Conservation (phyloP, 139 green algal species). For the Coccomyxa sp. region DNA sequence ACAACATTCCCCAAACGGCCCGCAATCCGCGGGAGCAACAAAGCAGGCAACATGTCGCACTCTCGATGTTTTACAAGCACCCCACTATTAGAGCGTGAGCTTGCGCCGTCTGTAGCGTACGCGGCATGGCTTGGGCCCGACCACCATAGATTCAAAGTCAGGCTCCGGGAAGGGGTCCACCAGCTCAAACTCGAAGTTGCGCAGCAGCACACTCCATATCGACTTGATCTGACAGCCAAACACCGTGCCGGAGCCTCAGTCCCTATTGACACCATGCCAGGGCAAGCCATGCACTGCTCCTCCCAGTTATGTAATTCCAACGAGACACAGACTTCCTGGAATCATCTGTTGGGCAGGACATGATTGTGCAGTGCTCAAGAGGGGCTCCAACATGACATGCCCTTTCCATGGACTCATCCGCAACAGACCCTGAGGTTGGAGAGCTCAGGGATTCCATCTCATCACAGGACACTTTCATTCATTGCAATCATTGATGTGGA, state of each 20-base stretch:
- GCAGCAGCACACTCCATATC: constrained; percentile 89
- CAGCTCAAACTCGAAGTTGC: constrained; percentile 98
- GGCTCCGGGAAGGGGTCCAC: constrained; percentile 80
- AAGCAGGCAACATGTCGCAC: no score
- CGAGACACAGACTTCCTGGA: not conserved
- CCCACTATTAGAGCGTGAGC: constrained; percentile 3
- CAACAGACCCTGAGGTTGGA: not conserved
- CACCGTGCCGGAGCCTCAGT: no score
- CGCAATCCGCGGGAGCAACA: no score
- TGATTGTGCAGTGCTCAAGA: no score
- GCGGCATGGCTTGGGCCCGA: constrained; percentile 82
- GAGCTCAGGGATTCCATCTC: no score
- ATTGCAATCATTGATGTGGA: no score
- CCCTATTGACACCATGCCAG: not conserved
- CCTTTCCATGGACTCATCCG: not conserved
- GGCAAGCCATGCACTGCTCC: not conserved
- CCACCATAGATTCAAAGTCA: constrained; percentile 93
- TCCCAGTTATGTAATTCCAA: not conserved
- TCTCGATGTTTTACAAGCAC: not conserved
- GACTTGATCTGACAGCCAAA: constrained; percentile 84
- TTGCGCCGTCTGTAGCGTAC: constrained; percentile 81
- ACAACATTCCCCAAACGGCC: no score
- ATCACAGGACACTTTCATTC: no score
- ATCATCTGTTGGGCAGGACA: no score
- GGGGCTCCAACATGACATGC: not conserved